Conservation (phyloP, 805 yeast species). For the Candida manassasensis region DNA sequence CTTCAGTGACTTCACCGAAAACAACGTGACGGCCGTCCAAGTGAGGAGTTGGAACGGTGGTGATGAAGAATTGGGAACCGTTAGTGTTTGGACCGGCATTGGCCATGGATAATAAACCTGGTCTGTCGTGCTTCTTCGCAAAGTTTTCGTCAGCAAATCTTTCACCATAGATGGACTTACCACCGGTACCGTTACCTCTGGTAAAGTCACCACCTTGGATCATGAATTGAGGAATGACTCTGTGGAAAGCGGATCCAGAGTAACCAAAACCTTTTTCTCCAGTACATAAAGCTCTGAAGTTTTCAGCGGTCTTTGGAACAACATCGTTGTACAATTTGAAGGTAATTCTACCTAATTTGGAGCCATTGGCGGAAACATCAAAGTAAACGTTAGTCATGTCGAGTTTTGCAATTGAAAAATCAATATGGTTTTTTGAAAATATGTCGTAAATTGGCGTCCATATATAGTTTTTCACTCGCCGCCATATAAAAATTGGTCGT, state of each 20-base stretch:
- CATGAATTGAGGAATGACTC: constrained; percentile 96
- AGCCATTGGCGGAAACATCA: constrained; percentile 75
- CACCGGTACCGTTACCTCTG: constrained; percentile 86
- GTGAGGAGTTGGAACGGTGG: constrained; percentile 76
- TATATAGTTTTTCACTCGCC: too few relatives aligned
- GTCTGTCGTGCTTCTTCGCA: constrained; percentile 64
- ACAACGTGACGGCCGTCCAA: constrained; percentile 77
- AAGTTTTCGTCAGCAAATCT: constrained; percentile 68
- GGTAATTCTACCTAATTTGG: constrained; percentile 72
- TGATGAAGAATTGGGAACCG: constrained; percentile 87
- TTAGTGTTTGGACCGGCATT: constrained; percentile 91
- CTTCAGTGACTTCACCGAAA: constrained; percentile 70
- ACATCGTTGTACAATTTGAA: constrained; percentile 61
- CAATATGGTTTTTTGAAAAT: too few relatives aligned
- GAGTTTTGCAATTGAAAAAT: constrained; percentile 1
- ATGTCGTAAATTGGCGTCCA: too few relatives aligned
- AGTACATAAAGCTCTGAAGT: constrained; percentile 77
- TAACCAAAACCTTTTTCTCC: constrained; percentile 95
- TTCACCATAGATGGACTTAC: constrained; percentile 77
- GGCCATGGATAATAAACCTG: constrained; percentile 88
- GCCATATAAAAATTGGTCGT: too few relatives aligned
- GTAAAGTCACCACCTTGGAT: constrained; percentile 69
- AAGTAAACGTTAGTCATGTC: constrained; percentile 70
- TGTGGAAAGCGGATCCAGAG: constrained; percentile 86
- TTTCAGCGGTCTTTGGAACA: constrained; percentile 74